Conservation (phyloP, 148 eudicot genomes). For the Rhododendron mucronatum region DNA sequence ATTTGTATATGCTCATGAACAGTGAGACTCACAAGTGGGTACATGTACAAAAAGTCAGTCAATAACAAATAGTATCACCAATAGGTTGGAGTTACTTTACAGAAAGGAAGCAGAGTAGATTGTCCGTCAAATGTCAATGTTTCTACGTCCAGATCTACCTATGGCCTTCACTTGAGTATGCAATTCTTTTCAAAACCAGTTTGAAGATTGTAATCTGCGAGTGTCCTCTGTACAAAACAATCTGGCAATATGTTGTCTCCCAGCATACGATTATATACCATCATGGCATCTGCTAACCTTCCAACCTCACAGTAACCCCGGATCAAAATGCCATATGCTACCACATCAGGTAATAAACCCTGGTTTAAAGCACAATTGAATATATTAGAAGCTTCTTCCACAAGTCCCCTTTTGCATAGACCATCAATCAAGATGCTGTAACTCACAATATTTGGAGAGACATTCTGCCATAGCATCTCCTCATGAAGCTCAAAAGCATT, state of each 20-base stretch:
- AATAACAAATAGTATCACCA: background rate
- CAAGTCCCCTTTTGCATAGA: constrained; percentile 51
- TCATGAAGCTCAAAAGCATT: constrained; percentile 47
- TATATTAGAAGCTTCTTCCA: constrained; percentile 36
- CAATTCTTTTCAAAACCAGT: background rate
- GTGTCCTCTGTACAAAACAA: constrained; percentile 19
- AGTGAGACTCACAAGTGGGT: background rate
- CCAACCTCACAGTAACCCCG: constrained; percentile 52
- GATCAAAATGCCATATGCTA: constrained; percentile 55
- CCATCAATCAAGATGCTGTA: constrained; percentile 65
- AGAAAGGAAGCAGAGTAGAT: background rate
- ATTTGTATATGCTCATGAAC: background rate
- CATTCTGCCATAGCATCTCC: constrained; percentile 36
- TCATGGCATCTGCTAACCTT: constrained; percentile 34
- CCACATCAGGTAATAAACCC: constrained; percentile 48
- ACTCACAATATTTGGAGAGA: constrained; percentile 54
- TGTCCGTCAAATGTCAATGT: background rate
- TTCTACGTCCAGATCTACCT: background rate
- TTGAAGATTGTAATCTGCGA: constrained; percentile 26
- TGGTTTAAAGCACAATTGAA: constrained; percentile 33
- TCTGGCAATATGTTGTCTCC: constrained; percentile 42
- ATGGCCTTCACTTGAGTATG: background rate
- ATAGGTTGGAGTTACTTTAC: background rate
- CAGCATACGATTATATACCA: constrained; percentile 35
- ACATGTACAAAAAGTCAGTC: background rate